These are phyloP conservation scores for Pseudomassariella vexata DNA, from an alignment of 2,329 filamentous ascomycete species.

Conservation along the genomic window DNA sequence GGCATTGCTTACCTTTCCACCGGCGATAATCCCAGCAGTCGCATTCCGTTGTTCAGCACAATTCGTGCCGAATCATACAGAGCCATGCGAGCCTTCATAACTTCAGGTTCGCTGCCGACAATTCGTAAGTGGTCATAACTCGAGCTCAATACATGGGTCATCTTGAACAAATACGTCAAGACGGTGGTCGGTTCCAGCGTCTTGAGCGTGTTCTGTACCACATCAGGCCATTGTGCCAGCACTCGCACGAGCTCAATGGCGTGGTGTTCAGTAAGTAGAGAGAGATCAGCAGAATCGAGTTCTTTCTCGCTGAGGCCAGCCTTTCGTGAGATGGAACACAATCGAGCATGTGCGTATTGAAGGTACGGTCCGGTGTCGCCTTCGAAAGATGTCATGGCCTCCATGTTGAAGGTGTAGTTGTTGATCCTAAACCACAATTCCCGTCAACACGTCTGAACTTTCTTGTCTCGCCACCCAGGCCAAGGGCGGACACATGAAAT, in stretches of 20 bases:
- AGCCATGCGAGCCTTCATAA: conserved; percentile 68
- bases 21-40: conserved; percentile 69
- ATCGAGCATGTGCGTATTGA: conserved; percentile 63
- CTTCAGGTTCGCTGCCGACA: conserved; percentile 68
- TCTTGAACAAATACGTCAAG: conserved; percentile 55
- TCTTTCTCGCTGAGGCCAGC: conserved; percentile 31
- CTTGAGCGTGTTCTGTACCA: conserved; percentile 76
- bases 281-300: conserved; percentile 44
- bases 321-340: conserved; percentile 39
- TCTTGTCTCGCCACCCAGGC: no score
- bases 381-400: conserved; percentile 67
- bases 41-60: conserved; percentile 79
- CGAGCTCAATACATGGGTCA: conserved; percentile 74
- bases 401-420: conserved; percentile 60
- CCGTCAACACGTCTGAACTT: conserved; percentile 22
- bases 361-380: conserved; percentile 70
- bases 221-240: conserved; percentile 80
- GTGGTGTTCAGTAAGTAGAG: conserved; percentile 55
- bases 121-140: conserved; percentile 80
- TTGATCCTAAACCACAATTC: conserved; percentile 28
- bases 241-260: conserved; percentile 58
- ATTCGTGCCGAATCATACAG: conserved; percentile 71
- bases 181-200: conserved; percentile 71
- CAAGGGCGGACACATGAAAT: no score
- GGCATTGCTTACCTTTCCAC: conserved; percentile 50